Evolutionary conservation across 1,284 basidiomycete species (phyloP).

Genomic region (Phaffia rhodozyma): DNA sequence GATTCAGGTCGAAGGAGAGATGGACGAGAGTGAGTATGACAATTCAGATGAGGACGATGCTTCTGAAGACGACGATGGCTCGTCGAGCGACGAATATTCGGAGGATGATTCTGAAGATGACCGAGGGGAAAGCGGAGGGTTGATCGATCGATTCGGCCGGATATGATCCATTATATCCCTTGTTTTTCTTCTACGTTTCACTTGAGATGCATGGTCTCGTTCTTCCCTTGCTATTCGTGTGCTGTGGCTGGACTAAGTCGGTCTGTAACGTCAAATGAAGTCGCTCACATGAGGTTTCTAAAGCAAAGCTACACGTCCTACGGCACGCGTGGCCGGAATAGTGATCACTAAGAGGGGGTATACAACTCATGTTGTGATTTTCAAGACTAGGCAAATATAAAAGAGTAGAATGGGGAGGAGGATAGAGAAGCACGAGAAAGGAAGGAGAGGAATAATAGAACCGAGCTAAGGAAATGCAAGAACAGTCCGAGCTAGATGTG

Average conservation of each 20-base stretch:
- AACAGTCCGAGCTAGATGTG: not conserved
- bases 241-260: no score
- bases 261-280: constrained; percentile 24
- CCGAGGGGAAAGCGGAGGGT: constrained; percentile 35
- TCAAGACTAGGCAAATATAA: not conserved
- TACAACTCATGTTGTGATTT: not conserved
- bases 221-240: no score
- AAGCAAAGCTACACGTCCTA: not conserved
- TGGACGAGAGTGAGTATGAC: constrained; percentile 20
- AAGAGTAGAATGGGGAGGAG: not conserved
- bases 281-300: not conserved
- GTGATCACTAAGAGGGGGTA: not conserved
- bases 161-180: no score
- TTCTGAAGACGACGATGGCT: constrained; percentile 24
- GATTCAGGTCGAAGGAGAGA: constrained; percentile 16
- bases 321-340: not conserved
- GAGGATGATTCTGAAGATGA: constrained; percentile 26
- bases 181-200: no score
- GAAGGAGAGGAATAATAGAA: constrained; percentile 44
- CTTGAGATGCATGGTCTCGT: no score
- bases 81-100: constrained; percentile 19
- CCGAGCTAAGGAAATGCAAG: constrained; percentile 20
- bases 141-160: no score
- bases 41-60: constrained; percentile 26
- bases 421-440: constrained; percentile 13